Evolutionary conservation across 106 monocot genomes (phyloP).

Genomic region (Hemerocallis citrina): DNA sequence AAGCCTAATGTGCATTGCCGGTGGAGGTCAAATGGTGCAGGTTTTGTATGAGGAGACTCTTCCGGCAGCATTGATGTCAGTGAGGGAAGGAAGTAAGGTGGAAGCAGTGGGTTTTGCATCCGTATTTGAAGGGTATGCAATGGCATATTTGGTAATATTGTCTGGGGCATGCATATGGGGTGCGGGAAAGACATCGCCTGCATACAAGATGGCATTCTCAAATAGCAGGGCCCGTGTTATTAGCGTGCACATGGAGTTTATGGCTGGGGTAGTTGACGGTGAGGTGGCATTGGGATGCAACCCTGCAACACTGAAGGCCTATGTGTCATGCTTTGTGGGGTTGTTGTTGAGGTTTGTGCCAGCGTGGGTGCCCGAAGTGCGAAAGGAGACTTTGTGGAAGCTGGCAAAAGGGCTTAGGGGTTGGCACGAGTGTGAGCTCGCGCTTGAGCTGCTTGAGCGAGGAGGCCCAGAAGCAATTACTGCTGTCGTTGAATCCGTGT

Average conservation of each 20-base stretch:
- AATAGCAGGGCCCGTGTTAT: conserved; percentile 22
- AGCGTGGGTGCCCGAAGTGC: conserved; percentile 48
- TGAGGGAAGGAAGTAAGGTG: no score
- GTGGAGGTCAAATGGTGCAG: conserved; percentile 49
- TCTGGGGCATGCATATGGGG: conserved; percentile 69
- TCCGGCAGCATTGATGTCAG: conserved; percentile 48
- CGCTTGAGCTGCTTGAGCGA: conserved; percentile 56
- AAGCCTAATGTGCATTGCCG: conserved; percentile 58
- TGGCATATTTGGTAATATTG: conserved; percentile 65
- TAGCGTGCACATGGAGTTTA: conserved; percentile 55
- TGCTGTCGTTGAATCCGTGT: not conserved
- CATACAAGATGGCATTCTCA: conserved; percentile 3
- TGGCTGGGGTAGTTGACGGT: conserved; percentile 50
- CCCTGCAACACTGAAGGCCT: conserved; percentile 50
- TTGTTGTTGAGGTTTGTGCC: conserved; percentile 60
- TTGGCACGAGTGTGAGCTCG: conserved; percentile 71
- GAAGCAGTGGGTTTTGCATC: not conserved
- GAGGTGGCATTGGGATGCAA: conserved; percentile 54
- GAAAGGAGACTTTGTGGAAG: conserved; percentile 40
- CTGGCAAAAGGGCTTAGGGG: conserved; percentile 49
- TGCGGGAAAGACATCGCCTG: conserved; percentile 14
- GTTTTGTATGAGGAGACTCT: conserved; percentile 72
- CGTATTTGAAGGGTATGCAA: conserved; percentile 48
- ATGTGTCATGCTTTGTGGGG: conserved; percentile 56
- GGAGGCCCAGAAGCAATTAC: conserved; percentile 25